These are phyloP conservation scores for Citrus sinensis DNA, from an alignment of 345 rosid genomes.

Conservation along the genomic window DVS_A1.0 CM039162.1:20661501-20662000, in stretches of 20 bases:
- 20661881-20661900: conserved; percentile 14
- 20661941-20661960: conserved; percentile 16
- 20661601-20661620: conserved; percentile 8
- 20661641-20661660: conserved; percentile 9
- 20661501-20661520: neutral
- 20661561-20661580: conserved; percentile 11
- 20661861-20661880: conserved; percentile 17
- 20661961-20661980: conserved; percentile 17
- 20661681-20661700: neutral
- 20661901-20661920: conserved; percentile 5
- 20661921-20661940: conserved; percentile 26
- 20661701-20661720: conserved; percentile 4
- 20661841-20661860: neutral
- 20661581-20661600: conserved; percentile 21
- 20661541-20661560: conserved; percentile 20
- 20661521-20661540: conserved; percentile 21
- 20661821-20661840: conserved; percentile 10
- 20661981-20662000: neutral
- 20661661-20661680: neutral
- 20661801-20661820: conserved; percentile 18
- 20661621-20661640: conserved; percentile 17
- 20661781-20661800: conserved; percentile 10
- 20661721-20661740: conserved; percentile 4
- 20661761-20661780: conserved; percentile 14
- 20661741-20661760: conserved; percentile 6